Percentiles rank a stretch among this genome's conserved stretches.
phyloP scores from a whole-genome alignment of 1,284 basidiomycete species.

The Pterulicium gracile region DNA sequence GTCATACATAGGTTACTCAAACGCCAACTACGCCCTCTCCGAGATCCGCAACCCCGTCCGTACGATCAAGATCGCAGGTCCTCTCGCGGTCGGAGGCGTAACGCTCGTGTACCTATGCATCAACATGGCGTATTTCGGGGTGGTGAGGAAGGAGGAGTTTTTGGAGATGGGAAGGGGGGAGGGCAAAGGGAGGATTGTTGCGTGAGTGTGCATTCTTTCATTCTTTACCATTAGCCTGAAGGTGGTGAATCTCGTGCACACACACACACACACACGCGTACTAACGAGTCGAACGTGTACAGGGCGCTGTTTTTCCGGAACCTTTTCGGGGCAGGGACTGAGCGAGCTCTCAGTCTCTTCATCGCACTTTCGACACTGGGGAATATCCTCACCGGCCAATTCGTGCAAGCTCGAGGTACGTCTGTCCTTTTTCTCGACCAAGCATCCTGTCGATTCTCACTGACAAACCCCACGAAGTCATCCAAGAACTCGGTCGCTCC shows the following conservation, averaged over 20 bases:
- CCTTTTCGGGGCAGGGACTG: constrained; percentile 46
- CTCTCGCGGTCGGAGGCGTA: constrained; percentile 46
- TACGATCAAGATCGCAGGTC: constrained; percentile 57
- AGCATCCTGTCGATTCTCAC: background rate
- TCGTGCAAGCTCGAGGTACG: constrained; percentile 51
- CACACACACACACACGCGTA: no score
- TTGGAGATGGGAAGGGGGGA: constrained; percentile 30
- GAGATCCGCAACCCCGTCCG: constrained; percentile 55
- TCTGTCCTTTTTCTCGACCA: background rate
- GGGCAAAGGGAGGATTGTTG: constrained; percentile 33
- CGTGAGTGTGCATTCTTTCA: constrained; percentile 27
- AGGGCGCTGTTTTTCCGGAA: constrained; percentile 62
- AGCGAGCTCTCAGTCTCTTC: constrained; percentile 43
- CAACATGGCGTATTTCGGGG: constrained; percentile 61
- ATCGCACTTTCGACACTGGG: constrained; percentile 55
- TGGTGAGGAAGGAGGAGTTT: constrained; percentile 55
- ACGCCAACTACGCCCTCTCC: constrained; percentile 62
- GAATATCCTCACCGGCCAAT: constrained; percentile 49
- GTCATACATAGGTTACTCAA: constrained; percentile 62
- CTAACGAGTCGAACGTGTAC: no score
- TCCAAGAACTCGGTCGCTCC: constrained; percentile 61
- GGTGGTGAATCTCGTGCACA: no score
- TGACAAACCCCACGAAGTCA: constrained; percentile 26
- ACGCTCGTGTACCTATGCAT: constrained; percentile 47
- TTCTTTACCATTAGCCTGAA: no score